phyloP scores from a whole-genome alignment of 768 basidiomycete species.

The Auricularia cornea region DNA sequence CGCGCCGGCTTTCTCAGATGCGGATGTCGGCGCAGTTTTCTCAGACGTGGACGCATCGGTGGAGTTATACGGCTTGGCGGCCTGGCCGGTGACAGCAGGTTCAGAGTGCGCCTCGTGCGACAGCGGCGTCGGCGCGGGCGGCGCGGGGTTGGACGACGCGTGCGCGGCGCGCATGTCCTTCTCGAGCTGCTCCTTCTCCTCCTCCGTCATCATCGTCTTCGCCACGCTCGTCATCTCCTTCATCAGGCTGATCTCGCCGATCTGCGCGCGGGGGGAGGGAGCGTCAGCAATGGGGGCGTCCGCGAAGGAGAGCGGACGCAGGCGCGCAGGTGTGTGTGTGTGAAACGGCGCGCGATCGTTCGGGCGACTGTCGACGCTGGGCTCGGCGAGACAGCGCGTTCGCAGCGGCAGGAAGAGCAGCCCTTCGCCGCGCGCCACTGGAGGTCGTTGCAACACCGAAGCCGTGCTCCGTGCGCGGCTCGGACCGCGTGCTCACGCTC shows the following conservation, averaged over 20 bases:
- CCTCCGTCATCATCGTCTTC: constrained; percentile 82
- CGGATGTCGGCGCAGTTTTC: constrained; percentile 11
- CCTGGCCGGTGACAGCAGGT: background rate
- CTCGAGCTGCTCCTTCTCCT: constrained; percentile 84
- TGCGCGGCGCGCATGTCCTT: constrained; percentile 47
- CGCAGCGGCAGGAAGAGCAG: too few species aligned
- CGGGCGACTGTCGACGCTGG: too few species aligned
- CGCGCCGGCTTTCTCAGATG: background rate
- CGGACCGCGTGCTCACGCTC: too few species aligned
- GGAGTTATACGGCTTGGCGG: too few species aligned
- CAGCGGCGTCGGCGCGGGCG: constrained; percentile 15
- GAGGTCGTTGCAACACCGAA: too few species aligned
- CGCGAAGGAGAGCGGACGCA: too few species aligned
- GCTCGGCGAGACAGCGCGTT: too few species aligned
- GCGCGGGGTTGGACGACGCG: constrained; percentile 18
- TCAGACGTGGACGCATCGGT: constrained; percentile 6
- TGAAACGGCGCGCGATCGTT: background rate
- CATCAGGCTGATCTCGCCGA: constrained; percentile 93
- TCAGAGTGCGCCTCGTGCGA: constrained; percentile 1
- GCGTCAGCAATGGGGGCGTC: background rate
- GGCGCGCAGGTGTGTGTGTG: background rate
- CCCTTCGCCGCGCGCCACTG: too few species aligned
- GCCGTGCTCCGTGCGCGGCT: too few species aligned
- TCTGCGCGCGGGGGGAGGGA: too few species aligned
- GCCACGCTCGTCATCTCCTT: constrained; percentile 86